These are phyloP conservation scores for Leccinum pellstonianum DNA, from an alignment of 768 basidiomycete genomes.

Conservation along the genomic window DNA sequence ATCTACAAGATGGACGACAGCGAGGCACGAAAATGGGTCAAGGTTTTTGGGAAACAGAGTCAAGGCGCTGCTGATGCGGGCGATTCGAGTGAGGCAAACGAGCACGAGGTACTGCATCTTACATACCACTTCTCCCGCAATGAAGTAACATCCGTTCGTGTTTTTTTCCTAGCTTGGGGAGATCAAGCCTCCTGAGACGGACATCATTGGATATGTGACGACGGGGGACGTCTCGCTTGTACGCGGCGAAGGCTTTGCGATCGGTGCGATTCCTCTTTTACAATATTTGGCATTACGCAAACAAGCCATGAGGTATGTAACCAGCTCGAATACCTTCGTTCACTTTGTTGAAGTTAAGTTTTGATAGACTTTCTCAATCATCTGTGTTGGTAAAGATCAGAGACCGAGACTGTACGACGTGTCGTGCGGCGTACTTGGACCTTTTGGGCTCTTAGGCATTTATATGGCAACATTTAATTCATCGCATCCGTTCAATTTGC, in stretches of 20 bases:
- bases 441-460: conserved; percentile 28
- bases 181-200: conserved; percentile 38
- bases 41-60: conserved; percentile 26
- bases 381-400: conserved; percentile 62
- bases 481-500: background rate
- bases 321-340: background rate
- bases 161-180: conserved; percentile 43
- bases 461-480: background rate
- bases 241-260: conserved; percentile 72
- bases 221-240: conserved; percentile 82
- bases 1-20: conserved; percentile 64
- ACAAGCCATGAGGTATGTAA: conserved; percentile 43
- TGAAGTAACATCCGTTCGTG: background rate
- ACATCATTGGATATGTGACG: conserved; percentile 79
- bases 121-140: background rate
- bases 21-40: conserved; percentile 50
- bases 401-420: conserved; percentile 53
- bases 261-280: conserved; percentile 68
- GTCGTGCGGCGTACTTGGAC: conserved; percentile 49
- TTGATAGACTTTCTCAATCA: conserved; percentile 24
- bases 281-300: conserved; percentile 50
- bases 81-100: conserved; percentile 21
- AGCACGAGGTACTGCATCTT: conserved; percentile 27
- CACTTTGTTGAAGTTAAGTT: background rate
- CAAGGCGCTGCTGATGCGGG: conserved; percentile 14